phyloP scores from a whole-genome alignment of 2,329 filamentous ascomycete species.

The Neoscytalidium dimidiatum region DNA sequence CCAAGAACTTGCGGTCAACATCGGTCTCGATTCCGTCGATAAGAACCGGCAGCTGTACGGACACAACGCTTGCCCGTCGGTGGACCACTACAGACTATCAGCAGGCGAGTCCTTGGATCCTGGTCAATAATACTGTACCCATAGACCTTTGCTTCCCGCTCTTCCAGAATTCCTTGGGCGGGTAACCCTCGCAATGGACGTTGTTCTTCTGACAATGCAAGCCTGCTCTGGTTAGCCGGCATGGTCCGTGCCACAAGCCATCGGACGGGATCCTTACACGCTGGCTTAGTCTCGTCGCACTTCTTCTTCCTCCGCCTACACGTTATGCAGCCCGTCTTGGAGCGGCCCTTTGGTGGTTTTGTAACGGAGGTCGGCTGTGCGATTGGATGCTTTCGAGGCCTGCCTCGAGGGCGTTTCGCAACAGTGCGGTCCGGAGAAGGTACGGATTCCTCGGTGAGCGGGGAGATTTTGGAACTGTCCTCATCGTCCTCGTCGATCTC shows the following conservation, averaged over 20 bases:
- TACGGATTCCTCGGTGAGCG: slow-evolving; percentile 32
- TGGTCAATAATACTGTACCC: slow-evolving; percentile 39
- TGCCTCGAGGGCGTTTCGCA: slow-evolving; percentile 59
- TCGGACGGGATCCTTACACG: slow-evolving; percentile 34
- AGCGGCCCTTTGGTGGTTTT: slow-evolving; percentile 75
- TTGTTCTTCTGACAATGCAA: slow-evolving; percentile 93
- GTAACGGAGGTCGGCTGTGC: slow-evolving; percentile 59
- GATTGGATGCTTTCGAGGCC: slow-evolving; percentile 79
- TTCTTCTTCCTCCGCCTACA: slow-evolving; percentile 64
- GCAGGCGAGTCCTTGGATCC: neutral
- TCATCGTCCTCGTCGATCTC: slow-evolving; percentile 51
- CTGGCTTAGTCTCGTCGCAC: slow-evolving; percentile 54
- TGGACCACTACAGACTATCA: neutral
- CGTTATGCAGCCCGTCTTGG: slow-evolving; percentile 61
- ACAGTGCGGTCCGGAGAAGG: slow-evolving; percentile 37
- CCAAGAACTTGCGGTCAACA: slow-evolving; percentile 77
- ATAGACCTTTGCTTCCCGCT: slow-evolving; percentile 77
- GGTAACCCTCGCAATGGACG: slow-evolving; percentile 87
- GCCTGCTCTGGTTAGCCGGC: neutral
- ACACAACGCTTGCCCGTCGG: slow-evolving; percentile 12
- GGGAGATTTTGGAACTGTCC: slow-evolving; percentile 39
- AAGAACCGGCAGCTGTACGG: slow-evolving; percentile 56
- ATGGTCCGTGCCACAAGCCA: neutral
- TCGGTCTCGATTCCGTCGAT: slow-evolving; percentile 80
- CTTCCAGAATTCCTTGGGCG: slow-evolving; percentile 83